phyloP scores from a whole-genome alignment of 2,329 filamentous ascomycete genomes.

The Scolecobasidium constrictum region DNA sequence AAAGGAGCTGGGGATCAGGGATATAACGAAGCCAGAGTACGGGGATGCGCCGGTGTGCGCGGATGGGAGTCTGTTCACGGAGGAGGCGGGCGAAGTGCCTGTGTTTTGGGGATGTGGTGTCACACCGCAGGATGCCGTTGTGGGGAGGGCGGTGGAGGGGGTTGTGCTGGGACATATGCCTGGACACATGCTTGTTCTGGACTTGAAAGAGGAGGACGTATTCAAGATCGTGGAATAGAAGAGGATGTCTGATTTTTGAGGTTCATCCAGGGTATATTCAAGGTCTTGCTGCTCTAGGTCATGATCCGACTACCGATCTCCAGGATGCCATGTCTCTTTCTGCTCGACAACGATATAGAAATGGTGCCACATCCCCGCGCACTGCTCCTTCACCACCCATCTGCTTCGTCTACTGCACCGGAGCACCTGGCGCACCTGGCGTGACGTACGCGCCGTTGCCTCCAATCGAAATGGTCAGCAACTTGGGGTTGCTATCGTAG shows the following conservation, averaged over 20 bases:
- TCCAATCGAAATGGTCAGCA: constrained; percentile 48
- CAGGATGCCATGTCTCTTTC: too few species aligned
- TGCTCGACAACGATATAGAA: too few species aligned
- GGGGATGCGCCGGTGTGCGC: constrained; percentile 36
- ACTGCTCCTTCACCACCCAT: too few species aligned
- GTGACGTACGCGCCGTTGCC: constrained; percentile 19
- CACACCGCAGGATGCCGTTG: constrained; percentile 54
- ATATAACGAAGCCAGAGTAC: constrained; percentile 45
- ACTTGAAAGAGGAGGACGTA: constrained; percentile 35
- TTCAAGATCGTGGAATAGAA: too few species aligned
- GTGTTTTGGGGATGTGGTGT: constrained; percentile 57
- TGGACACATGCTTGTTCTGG: constrained; percentile 51
- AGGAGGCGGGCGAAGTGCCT: constrained; percentile 36
- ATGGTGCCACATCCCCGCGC: too few species aligned
- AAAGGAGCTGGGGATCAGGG: constrained; percentile 39
- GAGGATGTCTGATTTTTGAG: too few species aligned
- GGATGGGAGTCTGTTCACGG: constrained; percentile 27
- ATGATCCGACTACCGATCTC: too few species aligned
- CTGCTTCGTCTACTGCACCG: constrained; percentile 3
- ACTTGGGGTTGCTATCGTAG: constrained; percentile 42
- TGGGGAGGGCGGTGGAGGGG: constrained; percentile 43
- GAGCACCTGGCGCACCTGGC: constrained; percentile 2
- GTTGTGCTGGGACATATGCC: constrained; percentile 51
- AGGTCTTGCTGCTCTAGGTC: too few species aligned
- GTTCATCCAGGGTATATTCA: too few species aligned